Conservation (phyloP, 2,329 filamentous ascomycete species). For the Ceratocystis lukuohia region DNA sequence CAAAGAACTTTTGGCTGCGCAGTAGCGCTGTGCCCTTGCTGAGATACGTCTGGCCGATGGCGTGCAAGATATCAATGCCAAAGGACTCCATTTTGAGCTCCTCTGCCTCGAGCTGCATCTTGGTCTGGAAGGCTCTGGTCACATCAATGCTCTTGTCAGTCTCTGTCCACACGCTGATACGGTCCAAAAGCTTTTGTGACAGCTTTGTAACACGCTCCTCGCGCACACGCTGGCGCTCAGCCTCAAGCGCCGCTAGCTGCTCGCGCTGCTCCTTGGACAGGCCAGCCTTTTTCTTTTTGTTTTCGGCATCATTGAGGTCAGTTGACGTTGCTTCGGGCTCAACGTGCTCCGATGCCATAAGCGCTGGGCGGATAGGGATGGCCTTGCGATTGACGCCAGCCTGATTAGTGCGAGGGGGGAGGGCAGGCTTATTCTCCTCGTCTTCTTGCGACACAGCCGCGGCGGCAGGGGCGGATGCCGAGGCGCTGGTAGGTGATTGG, state of each 20-base stretch:
- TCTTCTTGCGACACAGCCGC: neutral
- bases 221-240: slow-evolving; percentile 68
- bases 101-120: slow-evolving; percentile 88
- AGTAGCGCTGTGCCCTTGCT: slow-evolving; percentile 77
- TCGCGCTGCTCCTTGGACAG: slow-evolving; percentile 87
- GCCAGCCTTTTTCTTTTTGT: slow-evolving; percentile 75
- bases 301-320: slow-evolving; percentile 46
- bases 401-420: slow-evolving; percentile 6
- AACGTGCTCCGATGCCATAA: slow-evolving; percentile 72
- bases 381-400: slow-evolving; percentile 31
- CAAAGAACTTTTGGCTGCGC: slow-evolving; percentile 92
- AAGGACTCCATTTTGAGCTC: slow-evolving; percentile 99
- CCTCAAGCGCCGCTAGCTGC: slow-evolving; percentile 75
- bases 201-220: slow-evolving; percentile 83
- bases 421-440: neutral
- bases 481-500: slow-evolving; percentile 25
- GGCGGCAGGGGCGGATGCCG: slow-evolving; percentile 28
- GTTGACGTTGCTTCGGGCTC: slow-evolving; percentile 51
- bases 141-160: slow-evolving; percentile 81
- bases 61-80: slow-evolving; percentile 87
- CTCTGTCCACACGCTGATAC: slow-evolving; percentile 91
- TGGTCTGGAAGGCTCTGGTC: slow-evolving; percentile 80
- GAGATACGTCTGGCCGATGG: slow-evolving; percentile 82
- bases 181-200: slow-evolving; percentile 71
- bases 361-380: slow-evolving; percentile 67